phyloP scores from a whole-genome alignment of 495 filamentous ascomycete species.

The Symbiotaphrina buchneri region DNA sequence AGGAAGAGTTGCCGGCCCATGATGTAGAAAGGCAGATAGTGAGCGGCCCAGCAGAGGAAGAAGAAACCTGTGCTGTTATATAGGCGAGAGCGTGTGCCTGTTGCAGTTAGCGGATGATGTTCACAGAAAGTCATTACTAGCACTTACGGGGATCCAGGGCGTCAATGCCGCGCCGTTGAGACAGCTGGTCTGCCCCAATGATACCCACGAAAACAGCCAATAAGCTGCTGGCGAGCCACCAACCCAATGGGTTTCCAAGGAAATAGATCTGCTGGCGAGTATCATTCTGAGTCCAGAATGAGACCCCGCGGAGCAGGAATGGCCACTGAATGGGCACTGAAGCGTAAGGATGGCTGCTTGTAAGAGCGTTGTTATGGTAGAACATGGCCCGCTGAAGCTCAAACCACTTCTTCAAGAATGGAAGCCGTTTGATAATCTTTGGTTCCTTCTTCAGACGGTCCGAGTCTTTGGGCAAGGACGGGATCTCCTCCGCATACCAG shows the following conservation, averaged over 20 bases:
- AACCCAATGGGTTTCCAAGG: conserved; percentile 87
- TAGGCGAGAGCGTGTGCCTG: conserved; percentile 73
- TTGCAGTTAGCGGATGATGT: conserved; percentile 1
- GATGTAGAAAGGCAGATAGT: conserved; percentile 54
- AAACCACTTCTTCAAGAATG: conserved; percentile 87
- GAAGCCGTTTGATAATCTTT: conserved; percentile 53
- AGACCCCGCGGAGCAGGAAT: conserved; percentile 86
- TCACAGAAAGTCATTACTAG: conserved; percentile 2
- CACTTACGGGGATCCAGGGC: conserved; percentile 81
- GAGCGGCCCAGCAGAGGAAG: conserved; percentile 68
- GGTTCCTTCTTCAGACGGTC: conserved; percentile 47
- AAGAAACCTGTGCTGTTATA: conserved; percentile 99
- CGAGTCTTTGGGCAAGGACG: conserved; percentile 45
- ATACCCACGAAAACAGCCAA: conserved; percentile 88
- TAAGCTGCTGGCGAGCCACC: conserved; percentile 87
- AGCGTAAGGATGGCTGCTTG: conserved; percentile 87
- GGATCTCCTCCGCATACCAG: conserved; percentile 84
- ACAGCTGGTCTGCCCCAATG: conserved; percentile 79
- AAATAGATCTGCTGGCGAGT: conserved; percentile 97
- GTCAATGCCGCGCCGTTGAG: conserved; percentile 75
- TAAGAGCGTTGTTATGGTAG: conserved; percentile 95
- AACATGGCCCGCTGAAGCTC: conserved; percentile 98
- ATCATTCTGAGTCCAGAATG: conserved; percentile 97
- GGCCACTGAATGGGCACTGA: conserved; percentile 95
- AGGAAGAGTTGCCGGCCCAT: conserved; percentile 59